Conservation (phyloP, 192 early-diverging fungal genomes). For the Diversispora epigaea region DNA sequence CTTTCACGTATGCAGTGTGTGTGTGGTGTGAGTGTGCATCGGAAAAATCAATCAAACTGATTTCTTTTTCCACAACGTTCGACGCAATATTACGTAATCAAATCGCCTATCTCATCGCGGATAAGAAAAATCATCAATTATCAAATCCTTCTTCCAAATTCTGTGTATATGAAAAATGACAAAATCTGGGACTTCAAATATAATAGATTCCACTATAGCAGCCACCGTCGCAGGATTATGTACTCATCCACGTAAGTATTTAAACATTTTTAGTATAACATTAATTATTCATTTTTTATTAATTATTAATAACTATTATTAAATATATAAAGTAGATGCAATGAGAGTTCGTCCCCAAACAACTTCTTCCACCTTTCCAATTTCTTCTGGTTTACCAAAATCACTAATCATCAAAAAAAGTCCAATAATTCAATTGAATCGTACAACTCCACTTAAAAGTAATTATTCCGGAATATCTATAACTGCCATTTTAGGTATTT, state of each 20-base stretch:
- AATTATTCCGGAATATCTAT: slow-evolving; percentile 72
- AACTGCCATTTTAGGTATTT: slow-evolving; percentile 67
- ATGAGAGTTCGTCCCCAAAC: slow-evolving; percentile 71
- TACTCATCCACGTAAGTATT: slow-evolving; percentile 63
- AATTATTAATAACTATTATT: not conserved
- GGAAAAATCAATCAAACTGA: too few species aligned
- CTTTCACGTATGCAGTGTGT: too few species aligned
- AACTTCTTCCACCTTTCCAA: slow-evolving; percentile 29
- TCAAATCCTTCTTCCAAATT: too few species aligned
- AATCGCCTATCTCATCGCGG: too few species aligned
- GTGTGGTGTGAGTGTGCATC: too few species aligned
- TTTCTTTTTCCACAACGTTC: too few species aligned
- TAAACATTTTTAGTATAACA: not conserved
- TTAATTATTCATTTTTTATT: too few species aligned
- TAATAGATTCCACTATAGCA: slow-evolving; percentile 55
- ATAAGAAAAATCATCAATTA: too few species aligned
- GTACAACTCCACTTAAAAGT: slow-evolving; percentile 30
- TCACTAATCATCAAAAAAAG: not conserved
- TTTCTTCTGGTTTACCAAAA: slow-evolving; percentile 27
- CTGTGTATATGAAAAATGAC: too few species aligned
- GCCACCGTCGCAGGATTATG: slow-evolving; percentile 57
- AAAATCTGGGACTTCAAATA: not conserved
- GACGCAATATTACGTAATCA: too few species aligned
- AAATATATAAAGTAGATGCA: slow-evolving; percentile 58
- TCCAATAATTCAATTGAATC: slow-evolving; percentile 27